Evolutionary conservation across 2,329 filamentous ascomycete species (phyloP).

Genomic region (Colletotrichum siamense): DNA sequence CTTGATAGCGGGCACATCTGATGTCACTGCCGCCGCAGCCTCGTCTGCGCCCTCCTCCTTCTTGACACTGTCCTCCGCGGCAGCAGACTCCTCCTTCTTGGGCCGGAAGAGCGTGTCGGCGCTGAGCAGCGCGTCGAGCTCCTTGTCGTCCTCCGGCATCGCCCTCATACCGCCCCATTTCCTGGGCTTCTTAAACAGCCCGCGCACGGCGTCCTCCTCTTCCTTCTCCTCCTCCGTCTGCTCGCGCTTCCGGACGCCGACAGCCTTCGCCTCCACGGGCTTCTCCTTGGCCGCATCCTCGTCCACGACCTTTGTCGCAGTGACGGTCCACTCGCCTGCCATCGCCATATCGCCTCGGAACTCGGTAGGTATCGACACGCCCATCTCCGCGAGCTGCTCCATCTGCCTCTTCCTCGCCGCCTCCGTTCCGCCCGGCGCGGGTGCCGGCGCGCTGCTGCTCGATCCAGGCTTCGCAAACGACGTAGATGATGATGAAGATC

Average conservation of each 20-base stretch:
- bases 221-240: constrained; percentile 65
- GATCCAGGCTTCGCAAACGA: constrained; percentile 33
- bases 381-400: constrained; percentile 86
- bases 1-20: constrained; percentile 38
- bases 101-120: constrained; percentile 34
- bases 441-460: constrained; percentile 12
- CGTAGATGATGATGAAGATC: constrained; percentile 33
- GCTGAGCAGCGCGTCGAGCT: constrained; percentile 67
- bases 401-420: constrained; percentile 83
- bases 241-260: constrained; percentile 68
- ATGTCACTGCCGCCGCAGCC: constrained; percentile 30
- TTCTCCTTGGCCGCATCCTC: constrained; percentile 43
- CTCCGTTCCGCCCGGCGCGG: constrained; percentile 43
- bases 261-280: constrained; percentile 52
- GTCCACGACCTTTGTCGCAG: constrained; percentile 64
- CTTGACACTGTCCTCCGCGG: constrained; percentile 29
- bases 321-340: constrained; percentile 85
- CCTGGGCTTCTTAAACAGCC: constrained; percentile 64
- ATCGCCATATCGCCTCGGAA: constrained; percentile 83
- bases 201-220: constrained; percentile 62
- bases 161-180: constrained; percentile 59
- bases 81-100: constrained; percentile 33
- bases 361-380: constrained; percentile 81
- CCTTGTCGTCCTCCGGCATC: constrained; percentile 53
- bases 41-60: constrained; percentile 32